Evolutionary conservation across 495 filamentous ascomycete genomes (phyloP), one percentile per base, ranked within the genome.

Genomic region (Penicillium nucicola): DNA sequence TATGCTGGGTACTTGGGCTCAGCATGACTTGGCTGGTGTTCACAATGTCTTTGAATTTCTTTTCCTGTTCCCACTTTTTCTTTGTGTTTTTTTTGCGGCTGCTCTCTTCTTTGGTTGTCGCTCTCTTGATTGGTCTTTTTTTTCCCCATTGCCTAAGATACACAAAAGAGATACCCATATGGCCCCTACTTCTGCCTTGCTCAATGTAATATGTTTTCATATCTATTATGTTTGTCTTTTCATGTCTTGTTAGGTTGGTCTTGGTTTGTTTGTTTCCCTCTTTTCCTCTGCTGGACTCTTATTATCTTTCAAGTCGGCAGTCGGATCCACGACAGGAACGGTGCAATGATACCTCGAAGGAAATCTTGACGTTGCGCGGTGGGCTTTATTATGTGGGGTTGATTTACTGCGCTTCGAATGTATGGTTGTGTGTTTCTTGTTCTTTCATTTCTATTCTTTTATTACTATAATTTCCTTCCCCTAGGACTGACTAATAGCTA

Each of bases 91-190:
- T 20, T 33, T 19, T 14, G n/a, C 11, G 10, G 2, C 4, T 44
- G 6, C 15, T 23, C 2, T 20, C 22, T 45, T 14, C 30, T 33
- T 33, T 32, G 15, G 13, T 31, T 18, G 8, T 2, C 12, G 18
- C 30, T 42, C 43, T 34, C 10, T 45, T 48, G 36, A 25, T 41
- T 18, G 36, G 36, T 48, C 28, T 18, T 48, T 40, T 34, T 17
- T 39, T 48, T 48, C 45, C 15, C n/a, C n/a, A n/a, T 45, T 45
- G 18, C 18, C 22, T 13, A 35, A 35, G 43, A 35, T 38, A 48
- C 36, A 41, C 30, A 41, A 48, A 48, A 48, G 46, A 48, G 46
- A 48, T 48, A 48, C 46, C 46, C 46, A 38, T 32, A 20, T 48
- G 46, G 23, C 28, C 4, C 30, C 15, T 41, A 48, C 5, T 17